Evolutionary conservation across 1,284 basidiomycete species (phyloP), one percentile per base, ranked within the genome.

Genomic region (Rhodotorula sp.): DNA sequence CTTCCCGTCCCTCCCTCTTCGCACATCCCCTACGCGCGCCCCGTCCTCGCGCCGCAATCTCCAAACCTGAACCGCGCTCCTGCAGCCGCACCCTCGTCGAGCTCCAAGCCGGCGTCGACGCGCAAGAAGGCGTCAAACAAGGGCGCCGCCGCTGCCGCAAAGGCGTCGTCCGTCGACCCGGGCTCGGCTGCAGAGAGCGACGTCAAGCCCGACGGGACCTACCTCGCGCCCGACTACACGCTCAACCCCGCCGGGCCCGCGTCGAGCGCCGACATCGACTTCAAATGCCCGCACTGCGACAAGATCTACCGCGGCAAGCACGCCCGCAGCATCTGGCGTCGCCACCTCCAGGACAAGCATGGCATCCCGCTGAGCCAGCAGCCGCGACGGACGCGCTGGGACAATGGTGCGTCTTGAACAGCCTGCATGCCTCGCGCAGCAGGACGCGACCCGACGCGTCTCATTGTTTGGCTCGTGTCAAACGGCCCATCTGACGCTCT

Each of bases 271-370:
- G 64, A 66, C 10, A 69, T 67, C 14, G 61, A 68, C 49, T 84
- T 82, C 73, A 78, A 80, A 27, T 84, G 83, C 69, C 81, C 81
- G 27, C 80, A 83, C 66, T 84, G 83, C 77, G 81, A 82, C 71
- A 84, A 84, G 74, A 75, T 79, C 21, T 86, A 86, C 74, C 82
- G 81, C 56, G 85, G 85, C 21, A 84, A 84, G 74, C 85, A 86
- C 68, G 85, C 84, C 0, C 79, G 85, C 62, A 84, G 83, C 77
- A 85, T 86, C 67, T 86, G 85, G 80, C 80, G 85, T 58, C 54
- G 85, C 56, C 85, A 86, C 77, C 77, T 86, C 62, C 84, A 85
- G 77, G 85, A 86, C 77, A 86, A 86, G 77, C 85, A 86, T 77
- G 83, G 82, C 44, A 85, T 86, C 46, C 84, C 84, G 2, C 75